phyloP scores from a whole-genome alignment of 139 green algal genomes.

The Asterochloris erici region DNA sequence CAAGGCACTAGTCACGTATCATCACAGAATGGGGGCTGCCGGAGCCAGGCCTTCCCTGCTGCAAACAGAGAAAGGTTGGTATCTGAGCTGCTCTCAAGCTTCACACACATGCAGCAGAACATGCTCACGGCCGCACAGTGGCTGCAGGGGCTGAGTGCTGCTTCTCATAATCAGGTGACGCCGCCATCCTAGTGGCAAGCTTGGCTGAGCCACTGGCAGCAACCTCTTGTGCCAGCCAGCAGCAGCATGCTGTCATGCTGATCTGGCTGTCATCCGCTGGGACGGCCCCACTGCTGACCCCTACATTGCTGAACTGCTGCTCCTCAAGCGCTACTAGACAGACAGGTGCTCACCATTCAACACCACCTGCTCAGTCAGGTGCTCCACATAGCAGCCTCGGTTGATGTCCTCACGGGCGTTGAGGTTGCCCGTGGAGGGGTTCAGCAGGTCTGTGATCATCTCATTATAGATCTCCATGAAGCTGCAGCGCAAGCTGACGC shows the following conservation, averaged over 20 bases:
- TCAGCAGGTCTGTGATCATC: slow-evolving; percentile 78
- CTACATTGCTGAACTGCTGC: background rate
- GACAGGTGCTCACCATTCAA: slow-evolving; percentile 6
- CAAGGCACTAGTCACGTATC: too few relatives aligned
- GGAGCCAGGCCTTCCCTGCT: too few relatives aligned
- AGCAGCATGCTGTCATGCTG: background rate
- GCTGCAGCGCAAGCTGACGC: slow-evolving; percentile 23
- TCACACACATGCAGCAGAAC: too few relatives aligned
- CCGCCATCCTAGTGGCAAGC: too few relatives aligned
- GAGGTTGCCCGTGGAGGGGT: slow-evolving; percentile 40
- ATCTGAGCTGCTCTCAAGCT: too few relatives aligned
- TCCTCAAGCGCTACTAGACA: background rate
- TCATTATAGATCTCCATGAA: slow-evolving; percentile 83
- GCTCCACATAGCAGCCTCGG: slow-evolving; percentile 74
- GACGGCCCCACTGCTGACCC: background rate
- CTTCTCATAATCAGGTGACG: too few relatives aligned
- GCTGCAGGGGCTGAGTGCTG: too few relatives aligned
- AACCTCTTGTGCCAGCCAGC: too few relatives aligned
- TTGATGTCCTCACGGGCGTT: slow-evolving; percentile 69
- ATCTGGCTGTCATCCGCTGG: background rate
- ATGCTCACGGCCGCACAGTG: too few relatives aligned
- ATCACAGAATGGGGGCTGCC: too few relatives aligned
- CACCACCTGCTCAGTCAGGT: slow-evolving; percentile 63
- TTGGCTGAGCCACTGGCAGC: too few relatives aligned
- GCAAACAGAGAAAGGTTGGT: too few relatives aligned